These are phyloP conservation scores for Suillus americanus DNA, from an alignment of 768 basidiomycete genomes.

Conservation along the genomic window DNA sequence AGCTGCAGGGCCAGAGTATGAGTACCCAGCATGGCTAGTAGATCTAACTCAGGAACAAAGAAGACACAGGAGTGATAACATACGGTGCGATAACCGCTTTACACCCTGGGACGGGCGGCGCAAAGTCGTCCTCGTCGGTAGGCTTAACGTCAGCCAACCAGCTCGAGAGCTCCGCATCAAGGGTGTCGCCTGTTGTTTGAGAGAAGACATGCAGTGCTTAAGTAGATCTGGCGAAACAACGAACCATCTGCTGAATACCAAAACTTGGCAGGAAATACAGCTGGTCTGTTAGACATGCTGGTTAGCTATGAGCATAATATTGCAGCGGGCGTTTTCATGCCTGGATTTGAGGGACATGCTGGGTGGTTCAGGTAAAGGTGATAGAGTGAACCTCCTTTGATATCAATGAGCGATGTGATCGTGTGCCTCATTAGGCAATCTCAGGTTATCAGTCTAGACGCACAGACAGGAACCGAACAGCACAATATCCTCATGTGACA, in stretches of 20 bases:
- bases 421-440: slow-evolving; percentile 27
- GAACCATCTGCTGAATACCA: slow-evolving; percentile 84
- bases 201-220: slow-evolving; percentile 12
- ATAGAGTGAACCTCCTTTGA: slow-evolving; percentile 10
- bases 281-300: slow-evolving; percentile 38
- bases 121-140: slow-evolving; percentile 45
- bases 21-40: slow-evolving; percentile 90
- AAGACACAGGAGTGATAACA: slow-evolving; percentile 30
- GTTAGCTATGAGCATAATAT: slow-evolving; percentile 4
- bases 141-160: slow-evolving; percentile 65
- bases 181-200: slow-evolving; percentile 45
- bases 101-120: slow-evolving; percentile 65
- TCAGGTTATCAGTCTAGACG: neutral
- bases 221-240: slow-evolving; percentile 16
- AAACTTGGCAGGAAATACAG: slow-evolving; percentile 77
- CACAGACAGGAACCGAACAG: neutral
- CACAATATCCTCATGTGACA: neutral
- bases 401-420: slow-evolving; percentile 16
- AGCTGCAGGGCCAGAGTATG: slow-evolving; percentile 90
- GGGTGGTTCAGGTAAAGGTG: slow-evolving; percentile 10
- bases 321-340: slow-evolving; percentile 15
- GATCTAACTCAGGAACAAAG: slow-evolving; percentile 2
- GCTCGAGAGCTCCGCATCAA: slow-evolving; percentile 58
- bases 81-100: slow-evolving; percentile 97
- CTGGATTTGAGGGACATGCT: slow-evolving; percentile 26